phyloP scores from a whole-genome alignment of 2,329 filamentous ascomycete genomes.

The Lachnellula suecica region DNA sequence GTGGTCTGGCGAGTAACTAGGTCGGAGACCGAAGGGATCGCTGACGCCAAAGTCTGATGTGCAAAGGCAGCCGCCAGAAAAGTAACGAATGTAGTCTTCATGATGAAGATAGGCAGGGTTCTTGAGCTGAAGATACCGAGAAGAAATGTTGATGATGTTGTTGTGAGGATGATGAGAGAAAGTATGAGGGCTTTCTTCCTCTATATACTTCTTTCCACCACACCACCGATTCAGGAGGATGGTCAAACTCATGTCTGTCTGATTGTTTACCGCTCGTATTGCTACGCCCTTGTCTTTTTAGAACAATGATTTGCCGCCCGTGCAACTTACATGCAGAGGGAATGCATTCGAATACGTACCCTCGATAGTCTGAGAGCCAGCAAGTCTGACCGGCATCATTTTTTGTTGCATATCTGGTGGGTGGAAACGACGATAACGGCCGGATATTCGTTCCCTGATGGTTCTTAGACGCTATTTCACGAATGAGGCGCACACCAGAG shows the following conservation, averaged over 20 bases:
- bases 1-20: conserved; percentile 12
- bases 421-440: background rate
- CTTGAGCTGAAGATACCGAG: conserved; percentile 13
- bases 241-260: background rate
- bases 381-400: conserved; percentile 10
- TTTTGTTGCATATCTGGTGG: background rate
- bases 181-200: background rate
- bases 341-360: conserved; percentile 11
- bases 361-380: conserved; percentile 1
- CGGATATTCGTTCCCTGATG: background rate
- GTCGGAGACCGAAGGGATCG: conserved; percentile 18
- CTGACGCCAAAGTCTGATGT: conserved; percentile 20
- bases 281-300: background rate
- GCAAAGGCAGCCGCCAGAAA: conserved; percentile 17
- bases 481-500: background rate
- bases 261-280: background rate
- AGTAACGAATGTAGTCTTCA: conserved; percentile 28
- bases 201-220: background rate
- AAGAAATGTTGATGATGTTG: conserved; percentile 12
- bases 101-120: conserved; percentile 17
- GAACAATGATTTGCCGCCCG: background rate
- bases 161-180: conserved; percentile 6
- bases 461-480: background rate
- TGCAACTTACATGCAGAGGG: too few species aligned
- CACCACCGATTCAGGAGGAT: background rate